Base-by-base conservation (phyloP, 306 rosid species). In the Crotalaria pallida region DNA sequence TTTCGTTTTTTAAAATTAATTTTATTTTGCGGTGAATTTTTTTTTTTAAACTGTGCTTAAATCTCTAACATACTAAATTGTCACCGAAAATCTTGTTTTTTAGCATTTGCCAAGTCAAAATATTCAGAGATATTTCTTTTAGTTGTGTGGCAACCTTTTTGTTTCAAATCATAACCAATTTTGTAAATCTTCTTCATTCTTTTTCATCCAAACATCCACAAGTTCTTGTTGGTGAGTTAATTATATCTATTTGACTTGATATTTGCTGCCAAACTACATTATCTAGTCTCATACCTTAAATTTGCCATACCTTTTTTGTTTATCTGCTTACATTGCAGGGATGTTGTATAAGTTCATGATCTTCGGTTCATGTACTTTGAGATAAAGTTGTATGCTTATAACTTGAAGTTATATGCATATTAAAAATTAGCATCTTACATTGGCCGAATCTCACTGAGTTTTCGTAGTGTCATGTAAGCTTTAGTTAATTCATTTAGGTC, bases 201-300 rank as follows among this genome's bases (percentile, higher is more conserved):
- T 60, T 23, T 49, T 36, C 58, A 34, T 61, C 41, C 76, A 51
- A 47, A 41, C 51, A 50, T 38, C 50, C 22, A 22, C 22, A 60
- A 65, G 23, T 11, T 1, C 22, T 19, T 33, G 17, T 75, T 17
- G 69, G 55, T 34, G 74, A 12, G 31, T 49, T 59, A 16, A 26
- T 68, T 24, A 36, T 58, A 33, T 65, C 29, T 59, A 57, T 69
- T 55, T 40, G 11, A 23, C 60, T 55, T 62, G 58, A 74, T 33
- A 48, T 27, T 8, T 26, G 13, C 24, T 47, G 7, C 69, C 52
- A 43, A 45, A 70, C 48, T 76, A 43, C n/a, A 50, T 41, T 58
- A 40, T 45, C 21, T 17, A 33, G 21, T 57, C 31, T 44, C 27
- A 65, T 56, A 6, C 23, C 21, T 58, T 33, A 40, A 56, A 75